Evolutionary conservation across 202 grass and related monocot genomes (phyloP).

Genomic region (Digitaria exilis): DNA sequence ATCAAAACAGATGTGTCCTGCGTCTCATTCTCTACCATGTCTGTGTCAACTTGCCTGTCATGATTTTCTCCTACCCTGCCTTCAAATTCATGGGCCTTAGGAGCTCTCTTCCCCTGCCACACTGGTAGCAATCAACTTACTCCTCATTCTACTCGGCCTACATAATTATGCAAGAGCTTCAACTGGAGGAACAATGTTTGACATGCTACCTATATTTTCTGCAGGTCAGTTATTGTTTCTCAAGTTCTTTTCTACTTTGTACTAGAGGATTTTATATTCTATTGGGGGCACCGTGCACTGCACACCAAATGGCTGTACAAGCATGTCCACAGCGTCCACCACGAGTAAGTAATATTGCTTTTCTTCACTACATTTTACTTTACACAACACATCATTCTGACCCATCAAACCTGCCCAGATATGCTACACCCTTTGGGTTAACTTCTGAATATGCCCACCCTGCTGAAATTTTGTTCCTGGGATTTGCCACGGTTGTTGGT

Average conservation of each 20-base stretch:
- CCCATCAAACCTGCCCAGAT: constrained; percentile 52
- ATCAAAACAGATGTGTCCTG: constrained; percentile 82
- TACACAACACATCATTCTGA: background rate
- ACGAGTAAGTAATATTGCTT: constrained; percentile 65
- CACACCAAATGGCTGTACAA: constrained; percentile 98
- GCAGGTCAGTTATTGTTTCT: constrained; percentile 72
- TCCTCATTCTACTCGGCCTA: background rate
- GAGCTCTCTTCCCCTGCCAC: constrained; percentile 90
- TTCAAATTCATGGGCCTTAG: constrained; percentile 95
- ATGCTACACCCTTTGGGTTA: constrained; percentile 88
- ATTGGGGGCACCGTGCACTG: constrained; percentile 87
- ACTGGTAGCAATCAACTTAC: constrained; percentile 56
- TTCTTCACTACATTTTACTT: background rate
- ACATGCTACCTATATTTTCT: constrained; percentile 17
- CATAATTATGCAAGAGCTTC: background rate
- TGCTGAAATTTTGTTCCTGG: constrained; percentile 90
- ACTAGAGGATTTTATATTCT: constrained; percentile 94
- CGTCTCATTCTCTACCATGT: constrained; percentile 82
- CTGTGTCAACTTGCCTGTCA: constrained; percentile 89
- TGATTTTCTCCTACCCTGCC: constrained; percentile 85
- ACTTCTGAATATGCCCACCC: constrained; percentile 95
- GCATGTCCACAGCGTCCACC: constrained; percentile 88
- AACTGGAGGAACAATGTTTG: background rate
- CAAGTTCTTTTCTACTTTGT: constrained; percentile 96
- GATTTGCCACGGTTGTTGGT: constrained; percentile 77